A percentile compares a stretch with the other conserved stretches of the same genome.
Evolutionary conservation across 2,329 filamentous ascomycete genomes (phyloP).

Genomic region (Pseudogymnoascus sp.): DNA sequence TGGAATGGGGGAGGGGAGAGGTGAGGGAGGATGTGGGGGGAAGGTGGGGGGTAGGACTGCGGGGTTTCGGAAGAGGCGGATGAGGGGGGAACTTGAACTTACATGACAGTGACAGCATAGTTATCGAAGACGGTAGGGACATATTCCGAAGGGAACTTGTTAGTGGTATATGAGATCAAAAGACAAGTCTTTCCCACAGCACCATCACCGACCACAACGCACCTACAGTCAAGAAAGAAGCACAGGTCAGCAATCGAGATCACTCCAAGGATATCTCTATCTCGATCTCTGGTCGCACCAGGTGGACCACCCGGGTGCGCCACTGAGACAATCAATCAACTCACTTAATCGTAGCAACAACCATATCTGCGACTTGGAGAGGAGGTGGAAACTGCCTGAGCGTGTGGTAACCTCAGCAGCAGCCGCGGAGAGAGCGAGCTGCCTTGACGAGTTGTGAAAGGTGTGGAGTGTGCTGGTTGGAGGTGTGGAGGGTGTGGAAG

Average conservation of each 20-base stretch:
- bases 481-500: not conserved
- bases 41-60: constrained; percentile 3
- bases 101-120: constrained; percentile 99
- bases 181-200: constrained; percentile 98
- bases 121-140: constrained; percentile 99
- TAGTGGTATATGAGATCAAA: constrained; percentile 98
- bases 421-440: not conserved
- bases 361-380: constrained; percentile 23
- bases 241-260: constrained; percentile 16
- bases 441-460: not conserved
- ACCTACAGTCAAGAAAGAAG: too few species aligned
- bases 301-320: too few species aligned
- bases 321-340: constrained; percentile 21
- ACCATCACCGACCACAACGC: constrained; percentile 98
- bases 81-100: constrained; percentile 50
- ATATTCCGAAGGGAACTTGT: constrained; percentile 99
- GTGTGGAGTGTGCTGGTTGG: not conserved
- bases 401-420: not conserved
- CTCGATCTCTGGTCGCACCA: not conserved
- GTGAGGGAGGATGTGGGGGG: not conserved
- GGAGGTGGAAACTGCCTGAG: not conserved
- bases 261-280: too few species aligned
- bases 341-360: constrained; percentile 57
- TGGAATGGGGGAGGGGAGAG: not conserved
- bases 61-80: not conserved